Conservation (phyloP, 108 stramenopile genomes). For the Asterionellopsis glacialis region DNA sequence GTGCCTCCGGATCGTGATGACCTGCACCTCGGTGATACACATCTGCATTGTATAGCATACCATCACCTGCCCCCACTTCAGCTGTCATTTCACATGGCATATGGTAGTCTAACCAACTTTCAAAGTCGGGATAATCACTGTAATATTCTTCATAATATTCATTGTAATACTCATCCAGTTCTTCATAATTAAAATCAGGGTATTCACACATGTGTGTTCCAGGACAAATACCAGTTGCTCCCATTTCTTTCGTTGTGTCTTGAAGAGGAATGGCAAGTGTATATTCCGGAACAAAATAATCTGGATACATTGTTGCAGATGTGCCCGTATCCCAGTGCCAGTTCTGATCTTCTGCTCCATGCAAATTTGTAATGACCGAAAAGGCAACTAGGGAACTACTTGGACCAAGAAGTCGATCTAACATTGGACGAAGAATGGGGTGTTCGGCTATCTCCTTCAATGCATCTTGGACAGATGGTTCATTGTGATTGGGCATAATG, state of each 20-base stretch:
- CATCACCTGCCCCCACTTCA: background rate
- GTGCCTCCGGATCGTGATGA: slow-evolving; percentile 36
- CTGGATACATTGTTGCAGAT: slow-evolving; percentile 27
- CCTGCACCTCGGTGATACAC: slow-evolving; percentile 46
- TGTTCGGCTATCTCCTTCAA: slow-evolving; percentile 40
- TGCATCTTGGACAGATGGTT: slow-evolving; percentile 25
- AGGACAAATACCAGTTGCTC: slow-evolving; percentile 54
- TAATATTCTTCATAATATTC: slow-evolving; percentile 10
- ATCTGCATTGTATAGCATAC: slow-evolving; percentile 47
- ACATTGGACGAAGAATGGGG: slow-evolving; percentile 16
- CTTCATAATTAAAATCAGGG: slow-evolving; percentile 1
- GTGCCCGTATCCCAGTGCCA: slow-evolving; percentile 39
- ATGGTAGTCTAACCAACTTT: slow-evolving; percentile 12
- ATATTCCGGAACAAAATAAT: slow-evolving; percentile 41
- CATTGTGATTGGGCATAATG: slow-evolving; percentile 43
- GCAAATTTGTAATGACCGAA: slow-evolving; percentile 47
- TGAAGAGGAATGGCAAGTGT: slow-evolving; percentile 47
- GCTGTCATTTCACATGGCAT: slow-evolving; percentile 14
- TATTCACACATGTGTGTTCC: slow-evolving; percentile 46
- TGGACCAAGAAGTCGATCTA: slow-evolving; percentile 42
- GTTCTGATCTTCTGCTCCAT: slow-evolving; percentile 42
- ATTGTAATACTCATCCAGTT: slow-evolving; percentile 18
- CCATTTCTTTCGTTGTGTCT: slow-evolving; percentile 56
- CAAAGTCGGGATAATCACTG: slow-evolving; percentile 1
- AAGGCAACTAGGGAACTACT: slow-evolving; percentile 62